phyloP scores from a whole-genome alignment of 78 protist genomes.

The Protostelium mycophagum region DNA sequence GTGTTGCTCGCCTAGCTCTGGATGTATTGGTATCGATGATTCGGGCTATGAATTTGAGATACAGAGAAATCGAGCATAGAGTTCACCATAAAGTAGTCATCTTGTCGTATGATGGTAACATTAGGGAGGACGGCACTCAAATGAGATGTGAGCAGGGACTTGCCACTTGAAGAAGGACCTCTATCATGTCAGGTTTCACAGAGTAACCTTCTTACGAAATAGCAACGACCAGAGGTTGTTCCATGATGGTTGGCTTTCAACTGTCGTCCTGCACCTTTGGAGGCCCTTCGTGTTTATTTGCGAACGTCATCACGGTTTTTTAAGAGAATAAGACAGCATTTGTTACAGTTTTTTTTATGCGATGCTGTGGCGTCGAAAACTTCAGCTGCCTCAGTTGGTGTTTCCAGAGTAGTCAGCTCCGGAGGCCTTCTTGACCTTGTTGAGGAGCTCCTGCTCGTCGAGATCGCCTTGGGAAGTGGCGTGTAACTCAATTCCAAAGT shows the following conservation, averaged over 20 bases:
- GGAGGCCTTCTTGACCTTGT: constrained; percentile 29
- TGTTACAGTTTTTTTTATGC: neutral
- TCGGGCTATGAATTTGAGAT: neutral
- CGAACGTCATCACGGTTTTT: neutral
- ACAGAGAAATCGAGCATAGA: neutral
- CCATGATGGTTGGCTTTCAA: too few species aligned
- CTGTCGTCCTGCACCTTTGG: neutral
- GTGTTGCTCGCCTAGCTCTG: neutral
- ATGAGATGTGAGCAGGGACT: neutral
- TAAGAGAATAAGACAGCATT: too few species aligned
- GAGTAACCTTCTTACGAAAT: neutral
- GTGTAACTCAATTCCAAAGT: constrained; percentile 29
- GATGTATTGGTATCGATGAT: neutral
- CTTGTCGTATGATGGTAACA: neutral
- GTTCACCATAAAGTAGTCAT: neutral
- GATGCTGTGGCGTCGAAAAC: neutral
- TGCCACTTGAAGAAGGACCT: neutral
- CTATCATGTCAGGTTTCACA: neutral
- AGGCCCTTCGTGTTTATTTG: neutral
- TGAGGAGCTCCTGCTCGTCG: constrained; percentile 26
- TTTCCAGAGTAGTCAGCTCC: constrained; percentile 74
- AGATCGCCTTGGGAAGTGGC: constrained; percentile 7
- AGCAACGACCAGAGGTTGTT: neutral
- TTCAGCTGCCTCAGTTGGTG: neutral
- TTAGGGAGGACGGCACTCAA: neutral